Base-by-base conservation (phyloP, 495 filamentous ascomycete genomes). In the Xeromyces bisporus region DNA sequence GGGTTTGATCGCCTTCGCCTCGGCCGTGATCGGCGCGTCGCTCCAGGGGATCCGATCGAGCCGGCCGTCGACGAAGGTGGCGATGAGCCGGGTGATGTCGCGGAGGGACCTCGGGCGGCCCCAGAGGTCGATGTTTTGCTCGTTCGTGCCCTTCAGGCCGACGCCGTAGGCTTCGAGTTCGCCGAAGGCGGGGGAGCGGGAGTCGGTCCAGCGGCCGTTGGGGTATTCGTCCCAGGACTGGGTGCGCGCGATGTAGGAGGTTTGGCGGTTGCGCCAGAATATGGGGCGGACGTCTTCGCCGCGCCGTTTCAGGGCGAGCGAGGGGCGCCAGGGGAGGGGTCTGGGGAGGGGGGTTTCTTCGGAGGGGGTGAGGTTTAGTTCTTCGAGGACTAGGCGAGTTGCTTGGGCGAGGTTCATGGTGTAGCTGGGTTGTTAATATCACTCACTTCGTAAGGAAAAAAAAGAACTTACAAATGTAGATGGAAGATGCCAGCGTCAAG, bases 151-250 rank as follows among this genome's bases (percentile, higher is more conserved):
- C 36, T 86, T 91, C 37, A 99, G 59, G 28, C 87, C 84, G 39
- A 96, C 79, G 11, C 87, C 89, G 47, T 99, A 99, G 17, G 81
- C 72, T 57, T 99, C 91, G 23, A 99, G 66, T 55, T 94, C 84
- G 45, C 91, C 91, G 40, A 94, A 99, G 13, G 91, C 91, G 36
- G 91, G 91, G 17, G 91, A 96, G 32, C 91, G 71, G 20, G 86
- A 83, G 55, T 99, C 91, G 52, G 91, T 92, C 91, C 91, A 99
- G 52, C 91, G 80, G 21, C 91, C 91, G 61, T 99, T 99, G 26
- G 91, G 91, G 44, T 93, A 99, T 48, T 99, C 91, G 42, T 99
- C 91, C 91, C 91, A 99, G 40, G 93, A 86, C 48, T 94, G 84
- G 3, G 91, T 99, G 31, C 91, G 81, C 21, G 76, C 74, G 17